Conservation (phyloP, 805 yeast species). For the Dipodascopsis uninucleata region DNA sequence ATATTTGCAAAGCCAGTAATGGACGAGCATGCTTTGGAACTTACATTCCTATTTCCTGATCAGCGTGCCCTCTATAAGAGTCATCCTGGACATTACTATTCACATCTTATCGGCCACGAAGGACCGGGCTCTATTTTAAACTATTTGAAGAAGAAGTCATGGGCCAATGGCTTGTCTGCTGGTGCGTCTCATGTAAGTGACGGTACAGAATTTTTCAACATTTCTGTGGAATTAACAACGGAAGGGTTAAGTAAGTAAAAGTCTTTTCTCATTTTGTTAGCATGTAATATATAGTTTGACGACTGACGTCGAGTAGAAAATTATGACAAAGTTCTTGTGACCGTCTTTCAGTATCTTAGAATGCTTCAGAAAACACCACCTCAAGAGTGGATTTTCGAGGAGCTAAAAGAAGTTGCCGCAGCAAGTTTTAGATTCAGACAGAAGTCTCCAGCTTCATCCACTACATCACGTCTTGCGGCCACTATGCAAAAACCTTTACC, state of each 20-base stretch:
- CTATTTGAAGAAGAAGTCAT: conserved; percentile 63
- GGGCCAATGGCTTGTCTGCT: conserved; percentile 76
- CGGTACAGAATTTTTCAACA: conserved; percentile 63
- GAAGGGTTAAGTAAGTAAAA: conserved; percentile 45
- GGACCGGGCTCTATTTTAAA: conserved; percentile 78
- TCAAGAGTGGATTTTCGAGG: conserved; percentile 76
- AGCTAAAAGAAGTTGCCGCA: conserved; percentile 62
- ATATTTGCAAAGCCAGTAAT: conserved; percentile 76
- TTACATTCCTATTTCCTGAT: conserved; percentile 74
- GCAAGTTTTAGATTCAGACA: conserved; percentile 77
- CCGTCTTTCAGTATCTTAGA: conserved; percentile 69
- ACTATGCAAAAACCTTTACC: conserved; percentile 64
- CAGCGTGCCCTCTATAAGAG: conserved; percentile 61
- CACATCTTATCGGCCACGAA: conserved; percentile 91
- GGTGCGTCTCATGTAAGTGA: conserved; percentile 56
- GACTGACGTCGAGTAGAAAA: conserved; percentile 32
- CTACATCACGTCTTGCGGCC: conserved; percentile 67
- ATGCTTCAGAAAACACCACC: conserved; percentile 58
- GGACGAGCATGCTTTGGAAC: conserved; percentile 64
- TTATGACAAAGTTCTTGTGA: conserved; percentile 57
- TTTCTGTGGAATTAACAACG: conserved; percentile 72
- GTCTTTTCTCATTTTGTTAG: neutral
- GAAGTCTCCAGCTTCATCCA: conserved; percentile 64
- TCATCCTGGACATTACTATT: conserved; percentile 65
- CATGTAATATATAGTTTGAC: conserved; percentile 34